Conservation (phyloP, 768 basidiomycete species). For the Phlebiopsis gigantea region DNA sequence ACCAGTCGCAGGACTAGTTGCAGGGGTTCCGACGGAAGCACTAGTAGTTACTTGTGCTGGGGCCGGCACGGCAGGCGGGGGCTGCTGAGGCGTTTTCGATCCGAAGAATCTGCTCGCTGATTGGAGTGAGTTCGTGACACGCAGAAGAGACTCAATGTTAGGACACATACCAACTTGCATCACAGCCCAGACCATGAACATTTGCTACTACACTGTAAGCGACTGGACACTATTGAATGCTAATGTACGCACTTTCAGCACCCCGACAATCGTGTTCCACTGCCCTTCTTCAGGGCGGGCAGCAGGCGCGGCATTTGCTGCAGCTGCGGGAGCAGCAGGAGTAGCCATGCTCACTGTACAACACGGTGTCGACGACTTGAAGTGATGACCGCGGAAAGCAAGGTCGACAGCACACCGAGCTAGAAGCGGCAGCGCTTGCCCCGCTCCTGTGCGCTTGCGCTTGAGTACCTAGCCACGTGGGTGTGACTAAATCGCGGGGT, state of each 20-base stretch:
- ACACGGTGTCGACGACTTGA: not conserved
- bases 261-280: slow-evolving; percentile 30
- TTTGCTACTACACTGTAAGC: slow-evolving; percentile 45
- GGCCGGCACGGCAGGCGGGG: slow-evolving; percentile 29
- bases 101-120: slow-evolving; percentile 42
- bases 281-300: slow-evolving; percentile 28
- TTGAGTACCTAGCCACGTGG: not conserved
- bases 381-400: not conserved
- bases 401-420: not conserved
- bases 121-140: slow-evolving; percentile 2
- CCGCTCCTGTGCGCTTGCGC: not conserved
- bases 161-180: slow-evolving; percentile 53
- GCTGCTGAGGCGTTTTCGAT: slow-evolving; percentile 29
- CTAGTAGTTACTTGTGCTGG: slow-evolving; percentile 1
- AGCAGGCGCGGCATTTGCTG: slow-evolving; percentile 15
- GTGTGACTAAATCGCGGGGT: not conserved
- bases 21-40: no score
- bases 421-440: not conserved
- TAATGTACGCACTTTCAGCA: slow-evolving; percentile 36
- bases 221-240: not conserved
- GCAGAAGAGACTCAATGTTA: not conserved
- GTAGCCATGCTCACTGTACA: slow-evolving; percentile 16
- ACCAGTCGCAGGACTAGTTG: slow-evolving; percentile 17
- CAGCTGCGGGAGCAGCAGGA: slow-evolving; percentile 15
- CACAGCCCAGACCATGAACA: slow-evolving; percentile 58